These are phyloP conservation scores for Fusarium gaditjirri DNA, from an alignment of 2,329 filamentous ascomycete genomes.

Conservation along the genomic window DNA sequence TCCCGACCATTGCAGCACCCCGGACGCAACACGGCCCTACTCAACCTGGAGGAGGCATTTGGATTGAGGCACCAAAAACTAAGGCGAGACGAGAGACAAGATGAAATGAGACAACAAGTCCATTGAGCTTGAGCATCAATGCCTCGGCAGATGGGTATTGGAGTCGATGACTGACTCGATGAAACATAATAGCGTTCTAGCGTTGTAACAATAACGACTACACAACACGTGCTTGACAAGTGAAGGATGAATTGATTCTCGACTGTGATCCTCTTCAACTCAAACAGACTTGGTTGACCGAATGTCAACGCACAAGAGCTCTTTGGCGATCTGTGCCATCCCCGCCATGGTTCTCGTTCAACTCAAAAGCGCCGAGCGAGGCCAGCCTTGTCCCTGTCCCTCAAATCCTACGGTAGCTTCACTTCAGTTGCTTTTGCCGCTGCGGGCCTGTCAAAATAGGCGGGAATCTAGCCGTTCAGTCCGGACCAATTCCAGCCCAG, in stretches of 20 bases:
- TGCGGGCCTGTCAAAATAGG: slow-evolving; percentile 31
- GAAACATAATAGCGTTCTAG: neutral
- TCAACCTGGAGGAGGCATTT: neutral
- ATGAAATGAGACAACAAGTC: neutral
- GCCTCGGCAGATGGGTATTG: neutral
- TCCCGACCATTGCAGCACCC: slow-evolving; percentile 34
- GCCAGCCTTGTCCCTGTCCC: neutral
- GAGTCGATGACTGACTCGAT: neutral
- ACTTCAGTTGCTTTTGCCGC: neutral
- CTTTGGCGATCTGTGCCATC: slow-evolving; percentile 15
- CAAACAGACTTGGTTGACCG: neutral
- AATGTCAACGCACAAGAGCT: slow-evolving; percentile 1
- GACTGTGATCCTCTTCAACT: neutral
- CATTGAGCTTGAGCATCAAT: neutral
- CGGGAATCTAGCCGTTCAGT: slow-evolving; percentile 41
- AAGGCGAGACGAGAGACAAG: slow-evolving; percentile 4
- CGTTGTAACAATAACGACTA: neutral
- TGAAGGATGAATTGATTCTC: neutral
- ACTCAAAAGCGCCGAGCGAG: neutral
- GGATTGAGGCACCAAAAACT: neutral
- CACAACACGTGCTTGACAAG: neutral
- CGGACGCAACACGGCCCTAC: slow-evolving; percentile 32
- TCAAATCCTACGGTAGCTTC: neutral
- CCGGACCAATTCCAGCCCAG: slow-evolving; percentile 28
- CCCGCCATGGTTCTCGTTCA: slow-evolving; percentile 1